Conservation (phyloP, 1,139 yeast species). For the Lodderomyces elongisporus region DNA sequence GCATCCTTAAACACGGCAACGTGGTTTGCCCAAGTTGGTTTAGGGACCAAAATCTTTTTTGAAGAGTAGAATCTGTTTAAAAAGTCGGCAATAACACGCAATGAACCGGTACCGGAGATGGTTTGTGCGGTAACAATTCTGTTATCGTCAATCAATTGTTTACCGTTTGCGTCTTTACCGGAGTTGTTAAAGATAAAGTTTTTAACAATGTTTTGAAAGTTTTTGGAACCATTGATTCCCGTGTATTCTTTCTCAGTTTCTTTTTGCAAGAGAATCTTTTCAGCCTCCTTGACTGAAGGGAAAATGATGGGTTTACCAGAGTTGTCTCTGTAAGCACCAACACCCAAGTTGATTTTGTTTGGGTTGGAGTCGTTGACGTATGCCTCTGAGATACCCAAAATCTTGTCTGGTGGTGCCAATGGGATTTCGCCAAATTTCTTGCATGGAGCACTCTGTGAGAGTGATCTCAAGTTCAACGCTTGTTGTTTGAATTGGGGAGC, state of each 20-base stretch:
- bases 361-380: slow-evolving; percentile 37
- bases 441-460: slow-evolving; percentile 9
- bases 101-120: slow-evolving; percentile 57
- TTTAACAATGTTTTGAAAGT: slow-evolving; percentile 45
- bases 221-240: slow-evolving; percentile 48
- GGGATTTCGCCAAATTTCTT: slow-evolving; percentile 40
- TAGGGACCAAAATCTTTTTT: slow-evolving; percentile 51
- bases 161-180: slow-evolving; percentile 44
- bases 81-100: slow-evolving; percentile 53
- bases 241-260: slow-evolving; percentile 57
- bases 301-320: slow-evolving; percentile 44
- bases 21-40: slow-evolving; percentile 78
- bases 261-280: slow-evolving; percentile 30
- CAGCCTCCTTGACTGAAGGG: slow-evolving; percentile 47
- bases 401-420: slow-evolving; percentile 71
- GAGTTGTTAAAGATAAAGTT: slow-evolving; percentile 49
- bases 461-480: slow-evolving; percentile 8
- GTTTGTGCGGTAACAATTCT: slow-evolving; percentile 55
- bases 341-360: slow-evolving; percentile 45
- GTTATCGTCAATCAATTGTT: slow-evolving; percentile 40
- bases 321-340: slow-evolving; percentile 48
- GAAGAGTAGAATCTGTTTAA: slow-evolving; percentile 42
- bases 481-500: slow-evolving; percentile 5
- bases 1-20: slow-evolving; percentile 52
- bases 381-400: slow-evolving; percentile 62